These are phyloP conservation scores for Saccharomyces paradoxus DNA, from an alignment of 805 yeast genomes.

Conservation along the genomic window DNA sequence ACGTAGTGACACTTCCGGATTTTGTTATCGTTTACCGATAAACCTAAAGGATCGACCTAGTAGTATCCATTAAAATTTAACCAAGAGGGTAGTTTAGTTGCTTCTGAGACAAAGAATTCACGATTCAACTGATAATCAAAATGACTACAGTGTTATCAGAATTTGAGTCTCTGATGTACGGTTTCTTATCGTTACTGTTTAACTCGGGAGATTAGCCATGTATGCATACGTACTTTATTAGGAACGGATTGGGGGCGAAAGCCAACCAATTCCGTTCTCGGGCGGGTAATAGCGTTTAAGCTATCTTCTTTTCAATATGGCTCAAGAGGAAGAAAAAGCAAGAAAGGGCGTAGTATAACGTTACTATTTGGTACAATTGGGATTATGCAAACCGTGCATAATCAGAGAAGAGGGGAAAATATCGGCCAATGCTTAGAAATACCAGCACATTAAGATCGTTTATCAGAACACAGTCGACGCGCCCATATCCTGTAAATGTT, in stretches of 20 bases:
- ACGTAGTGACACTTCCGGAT: background rate
- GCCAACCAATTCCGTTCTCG: background rate
- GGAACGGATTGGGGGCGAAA: background rate
- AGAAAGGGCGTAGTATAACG: background rate
- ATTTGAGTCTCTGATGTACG: background rate
- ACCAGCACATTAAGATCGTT: background rate
- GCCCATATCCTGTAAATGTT: conserved; percentile 76
- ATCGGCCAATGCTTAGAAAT: background rate
- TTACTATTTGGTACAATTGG: background rate
- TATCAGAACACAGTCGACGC: background rate
- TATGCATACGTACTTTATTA: too few relatives aligned
- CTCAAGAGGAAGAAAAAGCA: background rate
- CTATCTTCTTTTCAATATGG: background rate
- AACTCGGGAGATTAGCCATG: too few relatives aligned
- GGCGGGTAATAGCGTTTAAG: background rate
- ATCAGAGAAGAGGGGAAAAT: background rate
- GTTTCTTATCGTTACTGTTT: background rate
- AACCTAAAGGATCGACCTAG: background rate
- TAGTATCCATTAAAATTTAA: background rate
- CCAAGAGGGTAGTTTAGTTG: background rate
- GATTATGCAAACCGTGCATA: background rate
- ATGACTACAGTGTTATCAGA: background rate
- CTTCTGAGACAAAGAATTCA: background rate
- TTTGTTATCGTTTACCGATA: background rate
- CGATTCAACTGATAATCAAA: background rate